Conservation (phyloP, 129 eudicot genomes). For the Ambrosia artemisiifolia region DNA sequence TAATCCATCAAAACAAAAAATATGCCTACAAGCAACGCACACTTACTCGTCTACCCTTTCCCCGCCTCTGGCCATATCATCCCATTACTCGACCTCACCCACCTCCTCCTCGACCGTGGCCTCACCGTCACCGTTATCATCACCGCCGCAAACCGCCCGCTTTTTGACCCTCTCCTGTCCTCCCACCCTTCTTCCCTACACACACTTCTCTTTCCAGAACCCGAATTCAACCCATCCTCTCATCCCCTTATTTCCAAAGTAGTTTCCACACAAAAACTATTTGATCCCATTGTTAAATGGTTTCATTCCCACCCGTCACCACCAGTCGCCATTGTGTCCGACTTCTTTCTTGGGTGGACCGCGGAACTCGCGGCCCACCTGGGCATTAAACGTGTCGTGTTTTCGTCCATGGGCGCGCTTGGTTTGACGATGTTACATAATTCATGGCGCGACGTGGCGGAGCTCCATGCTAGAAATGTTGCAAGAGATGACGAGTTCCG, state of each 20-base stretch:
- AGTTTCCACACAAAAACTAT: slow-evolving; percentile 2
- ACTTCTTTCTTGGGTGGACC: slow-evolving; percentile 50
- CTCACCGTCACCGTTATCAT: slow-evolving; percentile 59
- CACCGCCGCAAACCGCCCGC: slow-evolving; percentile 47
- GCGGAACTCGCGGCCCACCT: slow-evolving; percentile 22
- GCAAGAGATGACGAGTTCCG: background rate
- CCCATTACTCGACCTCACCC: slow-evolving; percentile 64
- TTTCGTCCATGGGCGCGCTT: slow-evolving; percentile 18
- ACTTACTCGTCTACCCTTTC: slow-evolving; percentile 65
- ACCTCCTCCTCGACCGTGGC: slow-evolving; percentile 51
- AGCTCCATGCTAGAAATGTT: background rate
- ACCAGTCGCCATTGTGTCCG: slow-evolving; percentile 33
- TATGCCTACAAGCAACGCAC: slow-evolving; percentile 29
- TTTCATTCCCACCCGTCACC: slow-evolving; percentile 28
- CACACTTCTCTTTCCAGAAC: slow-evolving; percentile 40
- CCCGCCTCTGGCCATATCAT: slow-evolving; percentile 75
- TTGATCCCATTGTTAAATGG: slow-evolving; percentile 28
- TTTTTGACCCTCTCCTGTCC: slow-evolving; percentile 51
- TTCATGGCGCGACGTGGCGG: slow-evolving; percentile 18
- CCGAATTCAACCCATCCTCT: slow-evolving; percentile 39
- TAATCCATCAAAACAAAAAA: background rate
- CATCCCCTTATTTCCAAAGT: slow-evolving; percentile 18
- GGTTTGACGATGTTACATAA: too few relatives aligned
- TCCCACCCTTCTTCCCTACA: slow-evolving; percentile 46
- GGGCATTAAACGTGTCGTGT: slow-evolving; percentile 33